These are phyloP conservation scores for Globisporangium viniferum DNA, from an alignment of 352 stramenopile genomes.

Conservation along the genomic window DNA sequence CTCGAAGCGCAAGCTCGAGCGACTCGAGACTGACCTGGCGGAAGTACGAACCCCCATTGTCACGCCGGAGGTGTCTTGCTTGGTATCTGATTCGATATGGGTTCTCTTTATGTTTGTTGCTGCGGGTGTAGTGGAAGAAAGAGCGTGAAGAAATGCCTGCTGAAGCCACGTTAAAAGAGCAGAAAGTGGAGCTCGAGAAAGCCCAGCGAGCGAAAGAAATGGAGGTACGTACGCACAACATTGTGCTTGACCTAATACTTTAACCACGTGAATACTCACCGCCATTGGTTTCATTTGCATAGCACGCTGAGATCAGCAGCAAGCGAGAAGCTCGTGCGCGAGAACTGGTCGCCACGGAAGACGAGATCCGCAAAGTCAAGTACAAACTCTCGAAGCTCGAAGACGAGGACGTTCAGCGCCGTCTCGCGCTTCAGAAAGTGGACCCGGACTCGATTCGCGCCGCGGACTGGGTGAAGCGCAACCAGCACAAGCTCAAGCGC, in stretches of 20 bases:
- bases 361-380: constrained; percentile 45
- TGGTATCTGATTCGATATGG: not conserved
- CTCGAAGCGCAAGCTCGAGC: constrained; percentile 59
- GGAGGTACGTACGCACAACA: constrained; percentile 33
- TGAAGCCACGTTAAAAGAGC: constrained; percentile 44
- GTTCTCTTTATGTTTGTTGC: not conserved
- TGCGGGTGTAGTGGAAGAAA: constrained; percentile 44
- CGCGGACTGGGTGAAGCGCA: constrained; percentile 74
- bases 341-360: constrained; percentile 44
- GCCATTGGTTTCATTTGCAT: constrained; percentile 7
- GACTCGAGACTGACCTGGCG: constrained; percentile 54
- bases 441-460: constrained; percentile 75
- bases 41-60: constrained; percentile 24
- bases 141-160: constrained; percentile 50
- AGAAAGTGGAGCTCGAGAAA: constrained; percentile 63
- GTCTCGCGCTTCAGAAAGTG: constrained; percentile 45
- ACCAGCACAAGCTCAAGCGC: constrained; percentile 59
- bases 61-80: not conserved
- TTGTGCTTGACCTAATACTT: not conserved
- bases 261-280: not conserved
- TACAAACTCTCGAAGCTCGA: constrained; percentile 64
- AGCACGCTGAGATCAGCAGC: constrained; percentile 72
- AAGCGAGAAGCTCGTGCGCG: constrained; percentile 54
- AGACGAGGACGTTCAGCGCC: constrained; percentile 73
- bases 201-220: constrained; percentile 68